Conservation (phyloP, 2,329 filamentous ascomycete genomes). For the Elsinoe arachidis region DNA sequence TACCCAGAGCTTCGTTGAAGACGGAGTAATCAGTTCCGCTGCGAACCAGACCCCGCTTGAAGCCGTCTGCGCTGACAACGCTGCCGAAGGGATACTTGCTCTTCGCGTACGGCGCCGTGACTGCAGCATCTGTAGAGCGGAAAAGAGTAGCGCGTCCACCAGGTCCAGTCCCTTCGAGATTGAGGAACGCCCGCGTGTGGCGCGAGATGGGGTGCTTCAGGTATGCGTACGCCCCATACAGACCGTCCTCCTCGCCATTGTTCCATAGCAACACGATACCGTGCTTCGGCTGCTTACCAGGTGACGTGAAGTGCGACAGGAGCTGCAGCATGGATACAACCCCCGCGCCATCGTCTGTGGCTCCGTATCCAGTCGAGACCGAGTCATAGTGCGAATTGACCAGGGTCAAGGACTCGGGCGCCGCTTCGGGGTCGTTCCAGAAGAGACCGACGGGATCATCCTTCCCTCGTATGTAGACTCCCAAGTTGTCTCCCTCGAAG, state of each 20-base stretch:
- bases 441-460: slow-evolving; percentile 63
- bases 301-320: slow-evolving; percentile 72
- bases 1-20: slow-evolving; percentile 66
- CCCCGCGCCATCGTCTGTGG: slow-evolving; percentile 88
- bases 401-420: slow-evolving; percentile 56
- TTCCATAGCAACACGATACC: slow-evolving; percentile 83
- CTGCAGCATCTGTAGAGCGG: slow-evolving; percentile 76
- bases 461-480: slow-evolving; percentile 79
- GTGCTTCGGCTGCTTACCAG: slow-evolving; percentile 58
- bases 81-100: slow-evolving; percentile 72
- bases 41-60: slow-evolving; percentile 65
- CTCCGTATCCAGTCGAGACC: slow-evolving; percentile 83
- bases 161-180: slow-evolving; percentile 88
- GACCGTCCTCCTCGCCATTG: slow-evolving; percentile 89
- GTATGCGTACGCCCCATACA: slow-evolving; percentile 81
- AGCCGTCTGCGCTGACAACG: slow-evolving; percentile 75
- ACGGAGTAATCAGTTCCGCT: slow-evolving; percentile 88
- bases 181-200: slow-evolving; percentile 80
- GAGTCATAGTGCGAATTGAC: slow-evolving; percentile 95
- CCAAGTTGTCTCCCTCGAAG: slow-evolving; percentile 86
- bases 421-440: slow-evolving; percentile 47
- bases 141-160: slow-evolving; percentile 84
- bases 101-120: slow-evolving; percentile 67
- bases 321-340: slow-evolving; percentile 81
- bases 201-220: slow-evolving; percentile 71